phyloP scores from a whole-genome alignment of 495 filamentous ascomycete genomes.

The Lasiosphaeria miniovina region DNA sequence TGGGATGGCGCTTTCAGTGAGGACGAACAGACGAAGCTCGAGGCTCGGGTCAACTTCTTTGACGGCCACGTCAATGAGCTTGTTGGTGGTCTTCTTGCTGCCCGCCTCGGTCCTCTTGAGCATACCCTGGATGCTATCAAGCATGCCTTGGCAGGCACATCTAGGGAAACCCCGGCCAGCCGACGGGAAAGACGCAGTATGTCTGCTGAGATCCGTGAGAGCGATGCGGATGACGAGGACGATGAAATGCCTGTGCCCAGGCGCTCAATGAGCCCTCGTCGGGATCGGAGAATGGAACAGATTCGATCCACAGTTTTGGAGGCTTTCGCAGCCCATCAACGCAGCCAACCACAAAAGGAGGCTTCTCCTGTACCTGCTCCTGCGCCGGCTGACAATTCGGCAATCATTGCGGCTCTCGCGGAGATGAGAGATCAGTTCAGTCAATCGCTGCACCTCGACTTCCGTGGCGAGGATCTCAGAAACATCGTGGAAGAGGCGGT shows the following conservation, averaged over 20 bases:
- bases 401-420: slow-evolving; percentile 37
- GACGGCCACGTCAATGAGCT: slow-evolving; percentile 83
- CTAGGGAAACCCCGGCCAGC: slow-evolving; percentile 41
- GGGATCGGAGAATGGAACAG: slow-evolving; percentile 78
- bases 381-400: slow-evolving; percentile 24
- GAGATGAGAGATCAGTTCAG: slow-evolving; percentile 50
- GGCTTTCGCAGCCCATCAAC: slow-evolving; percentile 62
- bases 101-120: slow-evolving; percentile 74
- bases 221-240: slow-evolving; percentile 94
- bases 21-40: slow-evolving; percentile 75
- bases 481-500: slow-evolving; percentile 58
- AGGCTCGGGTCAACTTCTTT: slow-evolving; percentile 72
- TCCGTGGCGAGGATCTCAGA: slow-evolving; percentile 54
- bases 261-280: slow-evolving; percentile 61
- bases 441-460: slow-evolving; percentile 39
- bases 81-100: slow-evolving; percentile 73
- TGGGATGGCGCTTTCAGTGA: slow-evolving; percentile 87
- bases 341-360: slow-evolving; percentile 21
- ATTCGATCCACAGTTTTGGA: slow-evolving; percentile 78
- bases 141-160: slow-evolving; percentile 53
- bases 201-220: slow-evolving; percentile 65
- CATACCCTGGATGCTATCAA: slow-evolving; percentile 72
- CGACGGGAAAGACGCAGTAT: slow-evolving; percentile 53
- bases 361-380: slow-evolving; percentile 22
- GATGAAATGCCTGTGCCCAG: slow-evolving; percentile 62